Percentiles rank a stretch among this genome's conserved stretches.
Evolutionary conservation across 306 rosid genomes (phyloP).

Genomic region (Styphnolobium japonicum): DNA sequence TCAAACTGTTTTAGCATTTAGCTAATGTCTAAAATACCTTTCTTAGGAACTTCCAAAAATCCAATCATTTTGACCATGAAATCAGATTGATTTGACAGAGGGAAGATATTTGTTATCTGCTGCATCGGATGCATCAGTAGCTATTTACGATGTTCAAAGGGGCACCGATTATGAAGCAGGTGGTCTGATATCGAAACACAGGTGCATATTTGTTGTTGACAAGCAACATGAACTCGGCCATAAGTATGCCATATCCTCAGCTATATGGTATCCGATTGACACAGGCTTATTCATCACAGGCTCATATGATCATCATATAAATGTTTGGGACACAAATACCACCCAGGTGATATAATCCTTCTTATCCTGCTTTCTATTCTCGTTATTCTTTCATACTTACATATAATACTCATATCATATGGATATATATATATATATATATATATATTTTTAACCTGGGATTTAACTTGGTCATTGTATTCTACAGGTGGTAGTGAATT

Average conservation of each 20-base stretch:
- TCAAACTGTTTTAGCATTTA: not conserved
- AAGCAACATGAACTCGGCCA: slow-evolving; percentile 72
- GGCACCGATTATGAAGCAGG: slow-evolving; percentile 43
- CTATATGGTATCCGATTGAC: slow-evolving; percentile 93
- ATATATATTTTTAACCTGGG: too few species aligned
- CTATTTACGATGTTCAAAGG: slow-evolving; percentile 76
- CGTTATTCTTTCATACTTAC: not conserved
- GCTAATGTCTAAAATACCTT: not conserved
- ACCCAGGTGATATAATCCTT: slow-evolving; percentile 50
- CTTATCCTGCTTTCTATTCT: not conserved
- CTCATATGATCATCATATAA: slow-evolving; percentile 77
- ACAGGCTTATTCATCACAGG: slow-evolving; percentile 86
- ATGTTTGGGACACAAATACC: slow-evolving; percentile 97
- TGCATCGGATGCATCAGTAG: slow-evolving; percentile 78
- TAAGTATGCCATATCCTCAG: slow-evolving; percentile 77
- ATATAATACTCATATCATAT: too few species aligned
- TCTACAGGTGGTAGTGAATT: slow-evolving; percentile 69
- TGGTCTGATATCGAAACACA: slow-evolving; percentile 58
- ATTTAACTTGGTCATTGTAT: not conserved
- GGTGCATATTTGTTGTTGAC: slow-evolving; percentile 52
- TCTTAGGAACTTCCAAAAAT: not conserved
- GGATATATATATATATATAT: too few species aligned
- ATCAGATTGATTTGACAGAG: slow-evolving; percentile 85
- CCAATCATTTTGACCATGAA: slow-evolving; percentile 40
- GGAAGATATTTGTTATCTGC: slow-evolving; percentile 76